Evolutionary conservation across 768 basidiomycete species (phyloP), one percentile per base, ranked within the genome.

Genomic region (Lyophyllum shimeji): DNA sequence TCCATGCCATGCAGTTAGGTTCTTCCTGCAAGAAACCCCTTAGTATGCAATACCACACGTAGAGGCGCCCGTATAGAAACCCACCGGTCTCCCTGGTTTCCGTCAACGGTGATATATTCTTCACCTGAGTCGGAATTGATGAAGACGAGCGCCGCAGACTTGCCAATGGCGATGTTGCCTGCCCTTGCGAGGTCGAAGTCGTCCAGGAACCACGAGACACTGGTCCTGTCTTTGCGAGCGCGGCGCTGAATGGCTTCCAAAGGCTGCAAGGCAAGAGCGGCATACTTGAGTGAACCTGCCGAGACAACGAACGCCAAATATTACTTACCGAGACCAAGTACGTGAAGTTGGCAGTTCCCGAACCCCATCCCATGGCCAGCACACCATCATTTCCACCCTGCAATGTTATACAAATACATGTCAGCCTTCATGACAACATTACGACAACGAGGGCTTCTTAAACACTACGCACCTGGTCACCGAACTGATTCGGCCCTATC

Each of bases 111-210:
- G 62, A 91, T 85, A 65, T 89, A 90, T n/a, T 75, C 82, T 72
- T 95, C 94, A n/a, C 94, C 92, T 3, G 90, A 93, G 67, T 94
- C 87, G 2, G 89, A 79, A 57, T 85, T 84, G 61, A 93, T 77
- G 69, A 94, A 93, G 7, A 95, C 92, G 34, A 95, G 76, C 1
- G 87, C 86, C 7, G 85, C 85, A 18, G 84, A 83, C 55, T 80
- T 77, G 23, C 65, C 73, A 3, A 72, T 69, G 0, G 78, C 84
- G 47, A 77, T 71, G 37, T 73, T 77, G 3, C 71, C 77, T 8
- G 85, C 86, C 0, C 69, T 64, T 0, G 57, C 64, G 20, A 84
- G 76, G 63, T 93, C 74, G 65, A 80, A 93, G 68, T 94, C 84
- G 56, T 90, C 70, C 42, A 92, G 76, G 56, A 81, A 74, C 85